Evolutionary conservation across 148 eudicot genomes (phyloP), one percentile per base, ranked within the genome.

Genomic region (Camellia sinensis): DNA sequence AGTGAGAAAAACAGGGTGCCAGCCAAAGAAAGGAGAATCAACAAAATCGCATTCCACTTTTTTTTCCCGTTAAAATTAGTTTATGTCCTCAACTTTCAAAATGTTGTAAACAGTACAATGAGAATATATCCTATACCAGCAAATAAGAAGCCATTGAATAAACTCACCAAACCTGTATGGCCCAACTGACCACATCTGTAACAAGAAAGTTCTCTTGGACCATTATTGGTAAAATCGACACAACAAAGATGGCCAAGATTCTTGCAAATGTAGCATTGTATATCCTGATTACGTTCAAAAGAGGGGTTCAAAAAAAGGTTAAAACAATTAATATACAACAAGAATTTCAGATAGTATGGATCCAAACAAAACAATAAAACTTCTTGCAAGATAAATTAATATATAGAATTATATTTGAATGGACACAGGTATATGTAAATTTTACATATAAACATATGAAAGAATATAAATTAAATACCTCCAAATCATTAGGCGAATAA

Each of bases 161-260:
- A 72, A 81, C 90, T 81, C 80, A 93, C 98, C 92, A 87, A 83
- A 80, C 98, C 98, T 79, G 83, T 80, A 87, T 95, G 98, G 77
- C 98, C 98, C 44, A 86, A 80, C 72, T 79, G 92, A 77, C 98
- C 98, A 89, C 98, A 95, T 86, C 94, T 88, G 75, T 89, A 95
- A 85, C 98, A 93, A 21, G 98, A 89, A 19, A 82, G 83, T 80
- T 88, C 90, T 67, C 83, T 81, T 63, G 89, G 81, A 79, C 80
- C 83, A 69, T 80, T 79, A 76, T 79, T 83, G 67, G 73, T 70
- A 82, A 93, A 89, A 74, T 89, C 80, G 59, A 29, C 37, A 29
- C 37, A 29, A 29, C 37, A 29, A 29, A 29, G 37, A 29, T 29
- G 37, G 37, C 37, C 37, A 29, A 29, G 37, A 29, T 29, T 29